A percentile compares a stretch with the other conserved stretches of the same genome.
Conservation (phyloP, 1,139 yeast genomes). For the Debaryomyces coudertii region DNA sequence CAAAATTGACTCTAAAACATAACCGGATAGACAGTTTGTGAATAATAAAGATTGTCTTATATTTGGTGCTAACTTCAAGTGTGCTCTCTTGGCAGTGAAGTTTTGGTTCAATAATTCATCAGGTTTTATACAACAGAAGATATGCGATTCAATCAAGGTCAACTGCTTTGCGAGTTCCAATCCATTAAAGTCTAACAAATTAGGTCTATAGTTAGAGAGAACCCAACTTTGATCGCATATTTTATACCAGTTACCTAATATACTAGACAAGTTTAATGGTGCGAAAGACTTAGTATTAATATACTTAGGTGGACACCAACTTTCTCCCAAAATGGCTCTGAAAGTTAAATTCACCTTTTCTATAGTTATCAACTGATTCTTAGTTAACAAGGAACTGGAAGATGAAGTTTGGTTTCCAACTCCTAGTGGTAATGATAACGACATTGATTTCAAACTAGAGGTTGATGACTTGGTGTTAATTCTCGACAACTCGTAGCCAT, state of each 20-base stretch:
- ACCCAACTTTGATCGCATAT: conserved; percentile 52
- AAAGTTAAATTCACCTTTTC: conserved; percentile 52
- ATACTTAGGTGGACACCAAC: conserved; percentile 46
- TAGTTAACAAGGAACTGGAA: conserved; percentile 40
- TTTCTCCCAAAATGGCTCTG: conserved; percentile 51
- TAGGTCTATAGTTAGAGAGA: conserved; percentile 50
- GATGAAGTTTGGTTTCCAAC: conserved; percentile 48
- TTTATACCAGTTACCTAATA: conserved; percentile 42
- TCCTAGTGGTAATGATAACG: conserved; percentile 47
- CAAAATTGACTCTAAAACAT: conserved; percentile 78
- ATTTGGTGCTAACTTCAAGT: conserved; percentile 69
- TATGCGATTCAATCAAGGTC: conserved; percentile 74
- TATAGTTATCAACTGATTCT: conserved; percentile 44
- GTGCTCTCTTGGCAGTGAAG: conserved; percentile 65
- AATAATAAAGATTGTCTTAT: conserved; percentile 68
- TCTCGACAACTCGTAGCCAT: conserved; percentile 53
- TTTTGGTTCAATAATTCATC: conserved; percentile 77
- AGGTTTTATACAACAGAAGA: conserved; percentile 68
- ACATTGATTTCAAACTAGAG: conserved; percentile 40
- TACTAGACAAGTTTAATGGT: conserved; percentile 29
- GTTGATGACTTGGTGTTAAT: conserved; percentile 50
- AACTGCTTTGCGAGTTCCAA: conserved; percentile 84
- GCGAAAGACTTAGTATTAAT: conserved; percentile 31
- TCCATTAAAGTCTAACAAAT: conserved; percentile 71
- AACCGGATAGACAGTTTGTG: conserved; percentile 79